A percentile compares a stretch with the other conserved stretches of the same genome.
phyloP scores from a whole-genome alignment of 2,329 filamentous ascomycete species.

The Peltaster fructicola region DNA sequence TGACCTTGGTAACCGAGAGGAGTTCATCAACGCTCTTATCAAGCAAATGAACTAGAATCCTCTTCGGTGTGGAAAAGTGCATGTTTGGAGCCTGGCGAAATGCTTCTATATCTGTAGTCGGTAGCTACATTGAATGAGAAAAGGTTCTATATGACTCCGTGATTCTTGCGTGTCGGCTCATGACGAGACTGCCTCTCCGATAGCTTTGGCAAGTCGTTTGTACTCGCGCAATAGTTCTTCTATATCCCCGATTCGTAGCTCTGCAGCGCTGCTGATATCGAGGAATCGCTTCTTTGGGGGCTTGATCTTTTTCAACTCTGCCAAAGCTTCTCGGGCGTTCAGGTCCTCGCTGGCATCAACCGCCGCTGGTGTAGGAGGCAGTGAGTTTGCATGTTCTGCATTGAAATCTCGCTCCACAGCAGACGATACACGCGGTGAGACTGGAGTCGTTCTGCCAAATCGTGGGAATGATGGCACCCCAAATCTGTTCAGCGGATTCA shows the following conservation, averaged over 20 bases:
- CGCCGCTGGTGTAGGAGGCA: no score
- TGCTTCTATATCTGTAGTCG: no score
- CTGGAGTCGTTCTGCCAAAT: conserved; percentile 11
- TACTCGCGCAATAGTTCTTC: conserved; percentile 26
- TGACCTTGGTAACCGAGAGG: conserved; percentile 96
- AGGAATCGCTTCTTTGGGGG: conserved; percentile 31
- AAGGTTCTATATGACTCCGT: no score
- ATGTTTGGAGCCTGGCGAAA: no score
- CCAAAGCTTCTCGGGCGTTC: conserved; percentile 26
- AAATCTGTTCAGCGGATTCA: conserved; percentile 21
- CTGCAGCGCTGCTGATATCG: conserved; percentile 27
- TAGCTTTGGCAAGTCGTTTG: conserved; percentile 24
- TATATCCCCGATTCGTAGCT: conserved; percentile 30
- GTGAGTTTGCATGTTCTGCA: no score
- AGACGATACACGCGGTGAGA: no score
- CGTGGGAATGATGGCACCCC: conserved; percentile 17
- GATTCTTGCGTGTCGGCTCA: not conserved
- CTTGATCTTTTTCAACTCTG: conserved; percentile 26
- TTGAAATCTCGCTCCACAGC: no score
- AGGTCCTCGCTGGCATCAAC: conserved; percentile 17
- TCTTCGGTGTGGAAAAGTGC: not conserved
- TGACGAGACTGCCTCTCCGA: conserved; percentile 23
- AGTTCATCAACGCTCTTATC: conserved; percentile 91
- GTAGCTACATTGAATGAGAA: no score
- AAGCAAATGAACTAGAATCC: conserved; percentile 85